A percentile compares a stretch with the other conserved stretches of the same genome.
Conservation (phyloP, 176 grass and related monocot species). For the Carex scoparia region DNA sequence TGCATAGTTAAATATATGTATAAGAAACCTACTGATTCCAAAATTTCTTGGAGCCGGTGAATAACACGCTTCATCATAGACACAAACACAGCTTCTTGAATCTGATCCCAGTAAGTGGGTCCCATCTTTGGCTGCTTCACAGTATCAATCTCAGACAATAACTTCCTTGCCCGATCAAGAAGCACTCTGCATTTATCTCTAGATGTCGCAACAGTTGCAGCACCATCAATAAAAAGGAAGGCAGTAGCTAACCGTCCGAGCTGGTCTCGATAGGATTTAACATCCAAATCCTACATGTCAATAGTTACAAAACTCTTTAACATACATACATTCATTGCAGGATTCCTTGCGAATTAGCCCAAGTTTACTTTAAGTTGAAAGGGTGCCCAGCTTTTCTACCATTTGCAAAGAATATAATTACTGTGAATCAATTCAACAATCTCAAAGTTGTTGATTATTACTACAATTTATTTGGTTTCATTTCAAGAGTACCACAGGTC, state of each 20-base stretch:
- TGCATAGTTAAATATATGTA: constrained; percentile 17
- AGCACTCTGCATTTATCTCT: constrained; percentile 75
- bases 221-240: constrained; percentile 88
- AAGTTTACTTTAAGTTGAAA: neutral
- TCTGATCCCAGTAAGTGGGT: constrained; percentile 88
- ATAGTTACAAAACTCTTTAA: neutral
- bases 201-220: constrained; percentile 70
- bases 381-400: neutral
- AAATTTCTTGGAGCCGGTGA: constrained; percentile 57
- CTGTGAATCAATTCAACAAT: neutral
- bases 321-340: neutral
- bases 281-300: constrained; percentile 59
- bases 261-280: constrained; percentile 60
- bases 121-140: constrained; percentile 59
- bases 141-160: constrained; percentile 84
- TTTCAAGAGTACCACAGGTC: neutral
- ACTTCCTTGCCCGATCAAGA: constrained; percentile 61
- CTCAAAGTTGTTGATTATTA: neutral
- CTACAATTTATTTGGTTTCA: neutral
- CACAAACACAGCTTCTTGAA: constrained; percentile 86
- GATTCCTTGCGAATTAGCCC: neutral
- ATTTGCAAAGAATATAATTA: neutral
- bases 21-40: constrained; percentile 62
- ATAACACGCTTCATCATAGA: constrained; percentile 64
- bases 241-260: constrained; percentile 75